These are phyloP conservation scores for Diaporthe citri DNA, from an alignment of 2,329 filamentous ascomycete genomes.

Conservation along the genomic window DNA sequence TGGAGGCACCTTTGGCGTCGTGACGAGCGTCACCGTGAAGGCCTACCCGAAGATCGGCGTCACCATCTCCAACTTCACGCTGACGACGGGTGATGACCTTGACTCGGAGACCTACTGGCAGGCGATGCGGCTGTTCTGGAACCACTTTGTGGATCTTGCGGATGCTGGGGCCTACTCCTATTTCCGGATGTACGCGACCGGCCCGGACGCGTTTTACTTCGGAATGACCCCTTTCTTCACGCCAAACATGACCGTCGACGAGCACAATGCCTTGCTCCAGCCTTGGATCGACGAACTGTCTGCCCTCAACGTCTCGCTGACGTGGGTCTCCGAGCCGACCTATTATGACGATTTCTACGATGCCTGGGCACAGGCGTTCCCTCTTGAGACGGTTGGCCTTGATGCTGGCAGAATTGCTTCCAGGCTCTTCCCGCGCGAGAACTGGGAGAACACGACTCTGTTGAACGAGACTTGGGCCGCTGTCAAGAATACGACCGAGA, in stretches of 20 bases:
- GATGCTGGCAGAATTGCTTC: slow-evolving; percentile 44
- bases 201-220: slow-evolving; percentile 33
- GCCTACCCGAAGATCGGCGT: slow-evolving; percentile 43
- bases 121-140: slow-evolving; percentile 59
- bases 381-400: slow-evolving; percentile 45
- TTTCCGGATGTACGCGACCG: slow-evolving; percentile 41
- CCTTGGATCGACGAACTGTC: slow-evolving; percentile 60
- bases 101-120: slow-evolving; percentile 66
- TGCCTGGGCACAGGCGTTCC: slow-evolving; percentile 47
- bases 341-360: slow-evolving; percentile 47
- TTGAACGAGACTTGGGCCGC: slow-evolving; percentile 49
- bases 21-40: slow-evolving; percentile 47
- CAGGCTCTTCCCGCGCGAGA: slow-evolving; percentile 49
- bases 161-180: slow-evolving; percentile 64
- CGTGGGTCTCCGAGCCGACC: slow-evolving; percentile 40
- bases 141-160: slow-evolving; percentile 61
- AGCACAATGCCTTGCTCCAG: slow-evolving; percentile 30
- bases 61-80: slow-evolving; percentile 44
- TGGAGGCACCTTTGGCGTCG: slow-evolving; percentile 53
- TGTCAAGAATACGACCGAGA: slow-evolving; percentile 30
- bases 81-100: slow-evolving; percentile 59
- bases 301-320: slow-evolving; percentile 47
- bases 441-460: slow-evolving; percentile 44
- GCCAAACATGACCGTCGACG: slow-evolving; percentile 33
- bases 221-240: slow-evolving; percentile 40